These are phyloP conservation scores for Gossypium arboreum DNA, from an alignment of 345 rosid species.

Conservation along the genomic window DNA sequence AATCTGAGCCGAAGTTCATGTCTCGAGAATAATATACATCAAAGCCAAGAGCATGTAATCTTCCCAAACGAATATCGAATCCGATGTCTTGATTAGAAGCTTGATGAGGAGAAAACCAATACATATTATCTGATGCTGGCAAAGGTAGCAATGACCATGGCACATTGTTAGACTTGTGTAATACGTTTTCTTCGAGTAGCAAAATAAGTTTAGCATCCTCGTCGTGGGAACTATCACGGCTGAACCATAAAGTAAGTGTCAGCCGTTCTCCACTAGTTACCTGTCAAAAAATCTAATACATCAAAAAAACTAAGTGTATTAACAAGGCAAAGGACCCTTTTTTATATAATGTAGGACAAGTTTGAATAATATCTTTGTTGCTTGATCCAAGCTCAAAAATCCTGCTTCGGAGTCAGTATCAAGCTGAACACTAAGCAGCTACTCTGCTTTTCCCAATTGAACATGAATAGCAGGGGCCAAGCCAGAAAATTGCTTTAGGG, in stretches of 20 bases:
- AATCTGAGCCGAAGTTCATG: conserved; percentile 23
- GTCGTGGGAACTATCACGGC: conserved; percentile 70
- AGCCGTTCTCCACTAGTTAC: conserved; percentile 78
- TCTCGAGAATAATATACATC: conserved; percentile 35
- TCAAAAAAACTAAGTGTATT: conserved; percentile 8
- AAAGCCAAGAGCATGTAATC: conserved; percentile 63
- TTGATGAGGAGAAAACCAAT: conserved; percentile 57
- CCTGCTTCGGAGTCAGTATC: not conserved
- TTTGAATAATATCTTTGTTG: not conserved
- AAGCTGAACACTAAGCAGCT: conserved; percentile 2
- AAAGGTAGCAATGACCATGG: conserved; percentile 34
- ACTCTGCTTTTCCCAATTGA: not conserved
- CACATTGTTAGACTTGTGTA: conserved; percentile 10
- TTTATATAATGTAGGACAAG: not conserved
- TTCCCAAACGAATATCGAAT: conserved; percentile 66
- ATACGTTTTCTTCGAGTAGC: conserved; percentile 40
- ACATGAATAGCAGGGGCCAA: not conserved
- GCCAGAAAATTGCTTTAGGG: too few species aligned
- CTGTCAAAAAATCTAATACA: conserved; percentile 33
- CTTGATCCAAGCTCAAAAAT: not conserved
- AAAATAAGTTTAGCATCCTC: conserved; percentile 81
- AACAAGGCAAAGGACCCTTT: not conserved
- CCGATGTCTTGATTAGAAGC: conserved; percentile 37
- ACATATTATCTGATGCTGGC: conserved; percentile 78
- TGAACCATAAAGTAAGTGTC: conserved; percentile 88